Evolutionary conservation across 2,329 filamentous ascomycete genomes (phyloP).

Genomic region (Spiromastix sp.): DNA sequence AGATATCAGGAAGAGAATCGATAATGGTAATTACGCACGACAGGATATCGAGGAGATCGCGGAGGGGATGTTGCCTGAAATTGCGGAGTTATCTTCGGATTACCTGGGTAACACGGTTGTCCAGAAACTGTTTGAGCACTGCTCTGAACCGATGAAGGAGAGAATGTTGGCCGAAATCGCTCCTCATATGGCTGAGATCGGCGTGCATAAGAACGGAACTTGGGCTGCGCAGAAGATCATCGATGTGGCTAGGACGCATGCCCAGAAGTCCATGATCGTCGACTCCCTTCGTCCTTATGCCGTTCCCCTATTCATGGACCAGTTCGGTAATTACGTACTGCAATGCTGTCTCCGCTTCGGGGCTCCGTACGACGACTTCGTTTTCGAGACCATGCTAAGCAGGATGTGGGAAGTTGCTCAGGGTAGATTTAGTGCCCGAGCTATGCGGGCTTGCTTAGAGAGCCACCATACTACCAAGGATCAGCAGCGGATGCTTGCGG

Average conservation of each 20-base stretch:
- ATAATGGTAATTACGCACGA: conserved; percentile 79
- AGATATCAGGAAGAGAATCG: conserved; percentile 94
- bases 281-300: conserved; percentile 77
- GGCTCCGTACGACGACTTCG: conserved; percentile 82
- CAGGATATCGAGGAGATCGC: conserved; percentile 89
- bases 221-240: conserved; percentile 99
- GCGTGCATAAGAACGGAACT: conserved; percentile 97
- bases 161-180: conserved; percentile 82
- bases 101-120: conserved; percentile 99
- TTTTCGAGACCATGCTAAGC: conserved; percentile 94
- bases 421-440: conserved; percentile 85
- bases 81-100: conserved; percentile 87
- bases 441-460: conserved; percentile 93
- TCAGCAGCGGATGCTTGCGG: conserved; percentile 89
- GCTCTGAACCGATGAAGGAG: conserved; percentile 80
- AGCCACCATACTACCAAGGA: conserved; percentile 92
- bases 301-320: conserved; percentile 85
- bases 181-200: conserved; percentile 90
- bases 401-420: conserved; percentile 89
- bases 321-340: conserved; percentile 97
- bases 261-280: conserved; percentile 76
- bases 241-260: conserved; percentile 77
- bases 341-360: conserved; percentile 94
- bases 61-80: conserved; percentile 88
- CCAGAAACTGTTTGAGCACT: conserved; percentile 95